phyloP scores from a whole-genome alignment of 148 eudicot genomes.

The Selenicereus undatus region DNA sequence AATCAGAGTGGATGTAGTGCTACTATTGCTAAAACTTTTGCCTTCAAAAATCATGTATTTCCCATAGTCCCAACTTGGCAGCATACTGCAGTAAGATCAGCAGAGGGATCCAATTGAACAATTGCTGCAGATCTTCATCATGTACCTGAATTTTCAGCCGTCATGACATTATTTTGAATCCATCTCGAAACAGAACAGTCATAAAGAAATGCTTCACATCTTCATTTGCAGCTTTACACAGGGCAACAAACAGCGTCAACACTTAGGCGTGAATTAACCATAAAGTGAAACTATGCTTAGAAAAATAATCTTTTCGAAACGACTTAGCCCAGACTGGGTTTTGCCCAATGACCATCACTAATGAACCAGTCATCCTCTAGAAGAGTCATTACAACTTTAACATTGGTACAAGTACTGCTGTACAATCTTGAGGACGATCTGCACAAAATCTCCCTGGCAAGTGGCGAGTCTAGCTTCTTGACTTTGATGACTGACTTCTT shows the following conservation, averaged over 20 bases:
- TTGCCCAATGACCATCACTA: not conserved
- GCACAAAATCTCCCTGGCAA: constrained; percentile 12
- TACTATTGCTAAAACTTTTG: not conserved
- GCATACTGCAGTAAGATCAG: not conserved
- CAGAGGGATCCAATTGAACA: not conserved
- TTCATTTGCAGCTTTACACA: not conserved
- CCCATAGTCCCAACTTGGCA: not conserved
- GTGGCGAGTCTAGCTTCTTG: constrained; percentile 31
- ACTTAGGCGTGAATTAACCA: not conserved
- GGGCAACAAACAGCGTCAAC: not conserved
- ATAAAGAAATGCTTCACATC: not conserved
- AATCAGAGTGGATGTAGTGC: not conserved
- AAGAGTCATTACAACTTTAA: not conserved
- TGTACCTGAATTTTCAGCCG: not conserved
- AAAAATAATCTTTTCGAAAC: not conserved
- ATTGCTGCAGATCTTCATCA: not conserved
- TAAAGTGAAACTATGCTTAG: not conserved
- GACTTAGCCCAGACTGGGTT: not conserved
- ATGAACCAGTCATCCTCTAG: not conserved
- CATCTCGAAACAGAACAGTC: not conserved
- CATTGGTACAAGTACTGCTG: not conserved
- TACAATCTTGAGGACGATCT: not conserved
- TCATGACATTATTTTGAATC: not conserved
- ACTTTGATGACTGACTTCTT: constrained; percentile 63
- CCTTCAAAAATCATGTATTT: not conserved